phyloP scores from a whole-genome alignment of 2,329 filamentous ascomycete genomes.

The Pyrenochaeta sp. region DNA sequence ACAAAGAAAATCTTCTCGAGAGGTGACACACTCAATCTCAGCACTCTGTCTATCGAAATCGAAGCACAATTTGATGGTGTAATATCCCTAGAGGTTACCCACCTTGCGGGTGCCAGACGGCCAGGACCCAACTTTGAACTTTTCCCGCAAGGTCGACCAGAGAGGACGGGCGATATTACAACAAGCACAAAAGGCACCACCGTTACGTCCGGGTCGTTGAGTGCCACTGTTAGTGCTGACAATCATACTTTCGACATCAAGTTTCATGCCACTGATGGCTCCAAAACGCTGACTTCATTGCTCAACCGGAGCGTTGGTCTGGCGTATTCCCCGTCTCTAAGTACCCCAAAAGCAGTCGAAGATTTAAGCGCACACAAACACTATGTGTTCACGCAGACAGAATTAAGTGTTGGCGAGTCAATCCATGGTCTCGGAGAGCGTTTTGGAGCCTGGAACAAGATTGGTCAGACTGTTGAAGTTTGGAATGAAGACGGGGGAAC shows the following conservation, averaged over 20 bases:
- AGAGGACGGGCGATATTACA: slow-evolving; percentile 44
- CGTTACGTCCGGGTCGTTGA: slow-evolving; percentile 60
- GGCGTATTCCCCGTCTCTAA: slow-evolving; percentile 63
- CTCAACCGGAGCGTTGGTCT: slow-evolving; percentile 64
- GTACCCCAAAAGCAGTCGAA: slow-evolving; percentile 60
- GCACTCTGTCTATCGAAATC: slow-evolving; percentile 64
- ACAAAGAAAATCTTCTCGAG: slow-evolving; percentile 62
- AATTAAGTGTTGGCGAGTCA: slow-evolving; percentile 64
- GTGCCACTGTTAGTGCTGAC: slow-evolving; percentile 59
- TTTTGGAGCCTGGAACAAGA: slow-evolving; percentile 79
- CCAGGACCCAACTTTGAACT: slow-evolving; percentile 66
- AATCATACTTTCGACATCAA: slow-evolving; percentile 63
- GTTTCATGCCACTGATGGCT: slow-evolving; percentile 61
- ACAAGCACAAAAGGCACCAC: slow-evolving; percentile 56
- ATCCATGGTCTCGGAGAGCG: slow-evolving; percentile 78
- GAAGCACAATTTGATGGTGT: slow-evolving; percentile 65
- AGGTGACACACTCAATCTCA: slow-evolving; percentile 64
- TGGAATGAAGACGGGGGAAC: slow-evolving; percentile 70
- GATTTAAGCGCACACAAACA: slow-evolving; percentile 57
- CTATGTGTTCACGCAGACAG: slow-evolving; percentile 56
- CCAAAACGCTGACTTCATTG: slow-evolving; percentile 62
- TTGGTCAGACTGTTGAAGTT: slow-evolving; percentile 74
- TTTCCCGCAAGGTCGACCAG: slow-evolving; percentile 61
- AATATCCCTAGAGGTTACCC: slow-evolving; percentile 66
- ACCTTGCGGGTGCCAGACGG: slow-evolving; percentile 63